A percentile compares a stretch with the other conserved stretches of the same genome.
phyloP scores from a whole-genome alignment of 202 grass and related monocot species.

The Zizania palustris region DNA sequence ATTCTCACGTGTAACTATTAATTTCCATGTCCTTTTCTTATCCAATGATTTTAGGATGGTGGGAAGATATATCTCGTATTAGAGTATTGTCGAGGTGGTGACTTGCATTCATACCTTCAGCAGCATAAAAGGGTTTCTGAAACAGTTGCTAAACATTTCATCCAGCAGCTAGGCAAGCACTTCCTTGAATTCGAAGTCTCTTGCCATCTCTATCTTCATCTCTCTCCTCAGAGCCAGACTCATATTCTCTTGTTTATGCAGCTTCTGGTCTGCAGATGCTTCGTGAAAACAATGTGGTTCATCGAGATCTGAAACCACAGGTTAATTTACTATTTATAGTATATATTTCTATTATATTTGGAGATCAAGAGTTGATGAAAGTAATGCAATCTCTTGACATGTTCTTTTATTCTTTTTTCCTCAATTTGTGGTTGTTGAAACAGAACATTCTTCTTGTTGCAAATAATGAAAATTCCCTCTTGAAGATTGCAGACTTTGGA shows the following conservation, averaged over 20 bases:
- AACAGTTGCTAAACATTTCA: slow-evolving; percentile 83
- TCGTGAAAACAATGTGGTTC: slow-evolving; percentile 89
- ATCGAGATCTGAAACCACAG: slow-evolving; percentile 98
- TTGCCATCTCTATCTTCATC: background rate
- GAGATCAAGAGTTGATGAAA: slow-evolving; percentile 14
- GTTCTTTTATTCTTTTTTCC: slow-evolving; percentile 15
- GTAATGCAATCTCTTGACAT: background rate
- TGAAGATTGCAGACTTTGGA: slow-evolving; percentile 98
- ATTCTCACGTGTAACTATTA: slow-evolving; percentile 8
- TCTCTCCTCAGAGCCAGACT: background rate
- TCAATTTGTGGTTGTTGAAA: slow-evolving; percentile 48
- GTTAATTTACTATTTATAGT: slow-evolving; percentile 41
- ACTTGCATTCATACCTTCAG: slow-evolving; percentile 69
- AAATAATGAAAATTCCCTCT: slow-evolving; percentile 65
- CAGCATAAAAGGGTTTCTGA: slow-evolving; percentile 67
- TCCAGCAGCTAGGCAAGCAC: slow-evolving; percentile 74
- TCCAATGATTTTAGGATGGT: slow-evolving; percentile 51
- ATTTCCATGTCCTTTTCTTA: slow-evolving; percentile 6
- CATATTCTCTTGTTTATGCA: slow-evolving; percentile 42
- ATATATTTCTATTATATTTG: slow-evolving; percentile 23
- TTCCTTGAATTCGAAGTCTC: background rate
- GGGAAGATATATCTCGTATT: slow-evolving; percentile 88
- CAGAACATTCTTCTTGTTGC: slow-evolving; percentile 92
- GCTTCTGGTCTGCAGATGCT: slow-evolving; percentile 89
- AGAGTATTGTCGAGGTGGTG: slow-evolving; percentile 91